phyloP scores from a whole-genome alignment of 2,329 filamentous ascomycete genomes.

The Exophiala bonariae region DNA sequence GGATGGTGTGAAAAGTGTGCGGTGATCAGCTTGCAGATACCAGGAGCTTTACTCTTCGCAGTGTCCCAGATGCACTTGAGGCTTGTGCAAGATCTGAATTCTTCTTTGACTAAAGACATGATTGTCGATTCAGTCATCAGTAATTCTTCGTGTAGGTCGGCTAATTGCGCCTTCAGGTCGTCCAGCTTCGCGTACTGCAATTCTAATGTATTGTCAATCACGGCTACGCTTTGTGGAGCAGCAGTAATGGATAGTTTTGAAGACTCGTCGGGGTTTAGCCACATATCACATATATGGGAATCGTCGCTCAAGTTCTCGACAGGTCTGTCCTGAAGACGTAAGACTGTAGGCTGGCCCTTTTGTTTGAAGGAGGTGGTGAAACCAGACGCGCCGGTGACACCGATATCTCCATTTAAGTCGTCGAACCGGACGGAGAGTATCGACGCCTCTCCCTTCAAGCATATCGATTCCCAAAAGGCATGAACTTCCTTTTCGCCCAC shows the following conservation, averaged over 20 bases:
- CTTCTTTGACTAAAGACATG: constrained; percentile 30
- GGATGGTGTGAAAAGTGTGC: constrained; percentile 30
- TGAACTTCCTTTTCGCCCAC: constrained; percentile 19
- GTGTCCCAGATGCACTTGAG: constrained; percentile 33
- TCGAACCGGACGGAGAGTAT: constrained; percentile 32
- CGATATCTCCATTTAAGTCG: constrained; percentile 23
- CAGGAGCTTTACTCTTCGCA: constrained; percentile 32
- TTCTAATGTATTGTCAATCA: constrained; percentile 23
- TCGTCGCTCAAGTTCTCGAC: constrained; percentile 25
- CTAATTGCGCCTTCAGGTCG: constrained; percentile 28
- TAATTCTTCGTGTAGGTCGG: constrained; percentile 29
- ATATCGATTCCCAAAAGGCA: constrained; percentile 31
- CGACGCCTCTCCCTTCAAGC: constrained; percentile 31
- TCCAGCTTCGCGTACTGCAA: constrained; percentile 30
- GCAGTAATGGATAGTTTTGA: constrained; percentile 11
- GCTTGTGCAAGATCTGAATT: constrained; percentile 29
- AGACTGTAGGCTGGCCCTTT: constrained; percentile 28
- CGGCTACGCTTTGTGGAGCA: neutral
- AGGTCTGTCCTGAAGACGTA: constrained; percentile 30
- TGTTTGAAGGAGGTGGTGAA: constrained; percentile 36
- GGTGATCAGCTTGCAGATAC: constrained; percentile 30
- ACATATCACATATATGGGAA: constrained; percentile 22
- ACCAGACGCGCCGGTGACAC: constrained; percentile 27
- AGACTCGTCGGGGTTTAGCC: constrained; percentile 23
- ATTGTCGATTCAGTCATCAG: constrained; percentile 31